Evolutionary conservation across 2,329 filamentous ascomycete species (phyloP).

Genomic region (Emmonsia crescens): DNA sequence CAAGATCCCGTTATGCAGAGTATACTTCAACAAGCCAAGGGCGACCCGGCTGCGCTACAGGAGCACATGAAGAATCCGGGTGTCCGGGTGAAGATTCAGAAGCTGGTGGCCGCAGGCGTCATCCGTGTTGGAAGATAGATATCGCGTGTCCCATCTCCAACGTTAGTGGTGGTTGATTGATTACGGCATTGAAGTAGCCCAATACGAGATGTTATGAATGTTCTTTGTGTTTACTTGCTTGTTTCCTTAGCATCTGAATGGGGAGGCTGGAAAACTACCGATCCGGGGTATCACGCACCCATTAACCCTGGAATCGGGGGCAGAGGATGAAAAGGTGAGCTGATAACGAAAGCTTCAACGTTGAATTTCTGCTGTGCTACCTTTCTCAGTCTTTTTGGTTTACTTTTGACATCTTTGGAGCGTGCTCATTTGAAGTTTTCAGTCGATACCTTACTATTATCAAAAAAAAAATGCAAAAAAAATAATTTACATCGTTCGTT

Average conservation of each 20-base stretch:
- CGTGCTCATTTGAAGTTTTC: background rate
- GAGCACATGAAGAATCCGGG: conserved; percentile 94
- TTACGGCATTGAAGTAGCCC: background rate
- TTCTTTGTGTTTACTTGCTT: background rate
- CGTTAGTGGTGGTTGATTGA: background rate
- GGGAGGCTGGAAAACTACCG: background rate
- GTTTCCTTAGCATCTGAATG: background rate
- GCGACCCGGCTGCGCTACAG: conserved; percentile 79
- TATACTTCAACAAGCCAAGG: conserved; percentile 92
- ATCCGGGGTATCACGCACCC: background rate
- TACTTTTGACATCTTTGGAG: background rate
- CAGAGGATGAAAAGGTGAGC: background rate
- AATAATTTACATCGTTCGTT: background rate
- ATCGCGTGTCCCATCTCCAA: background rate
- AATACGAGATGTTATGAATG: background rate
- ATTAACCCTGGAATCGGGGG: background rate
- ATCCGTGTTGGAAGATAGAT: conserved; percentile 60
- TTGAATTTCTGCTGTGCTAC: background rate
- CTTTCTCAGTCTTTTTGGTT: background rate
- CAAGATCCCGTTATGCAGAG: conserved; percentile 96
- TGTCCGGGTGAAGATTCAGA: conserved; percentile 83
- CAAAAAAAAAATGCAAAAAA: background rate
- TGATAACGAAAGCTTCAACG: background rate
- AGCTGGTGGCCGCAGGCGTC: conserved; percentile 83
- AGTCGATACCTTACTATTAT: background rate